Evolutionary conservation across 179 eudicot species (phyloP).

Genomic region (Sideroxylon spinosum): DNA sequence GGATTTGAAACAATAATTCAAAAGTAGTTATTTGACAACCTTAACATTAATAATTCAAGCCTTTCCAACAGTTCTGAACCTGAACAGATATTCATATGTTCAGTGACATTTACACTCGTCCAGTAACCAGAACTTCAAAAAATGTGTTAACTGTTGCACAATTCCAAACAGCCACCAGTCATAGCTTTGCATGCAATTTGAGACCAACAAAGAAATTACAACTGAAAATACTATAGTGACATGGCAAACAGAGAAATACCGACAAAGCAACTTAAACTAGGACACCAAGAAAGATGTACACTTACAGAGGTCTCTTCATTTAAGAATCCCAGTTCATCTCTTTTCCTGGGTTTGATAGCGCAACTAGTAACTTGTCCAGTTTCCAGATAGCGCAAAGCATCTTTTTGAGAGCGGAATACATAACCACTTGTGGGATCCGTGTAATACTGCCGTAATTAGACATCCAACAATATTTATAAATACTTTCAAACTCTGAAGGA

Average conservation of each 20-base stretch:
- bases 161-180: background rate
- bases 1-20: too few relatives aligned
- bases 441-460: slow-evolving; percentile 47
- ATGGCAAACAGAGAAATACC: background rate
- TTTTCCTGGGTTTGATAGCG: slow-evolving; percentile 49
- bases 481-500: slow-evolving; percentile 4
- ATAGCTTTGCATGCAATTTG: background rate
- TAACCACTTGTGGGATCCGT: slow-evolving; percentile 54
- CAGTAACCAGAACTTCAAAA: background rate
- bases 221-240: background rate
- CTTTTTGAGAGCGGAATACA: slow-evolving; percentile 63
- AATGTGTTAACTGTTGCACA: background rate
- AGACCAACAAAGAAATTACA: background rate
- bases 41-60: background rate
- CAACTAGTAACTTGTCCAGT: slow-evolving; percentile 57
- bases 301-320: slow-evolving; percentile 38
- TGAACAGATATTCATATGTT: background rate
- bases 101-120: background rate
- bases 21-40: too few relatives aligned
- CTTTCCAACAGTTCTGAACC: background rate
- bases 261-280: slow-evolving; percentile 3
- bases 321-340: slow-evolving; percentile 24
- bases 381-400: slow-evolving; percentile 61
- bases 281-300: background rate
- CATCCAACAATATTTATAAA: slow-evolving; percentile 1